Evolutionary conservation across 2,329 filamentous ascomycete genomes (phyloP).

Genomic region (Fusarium sp.): DNA sequence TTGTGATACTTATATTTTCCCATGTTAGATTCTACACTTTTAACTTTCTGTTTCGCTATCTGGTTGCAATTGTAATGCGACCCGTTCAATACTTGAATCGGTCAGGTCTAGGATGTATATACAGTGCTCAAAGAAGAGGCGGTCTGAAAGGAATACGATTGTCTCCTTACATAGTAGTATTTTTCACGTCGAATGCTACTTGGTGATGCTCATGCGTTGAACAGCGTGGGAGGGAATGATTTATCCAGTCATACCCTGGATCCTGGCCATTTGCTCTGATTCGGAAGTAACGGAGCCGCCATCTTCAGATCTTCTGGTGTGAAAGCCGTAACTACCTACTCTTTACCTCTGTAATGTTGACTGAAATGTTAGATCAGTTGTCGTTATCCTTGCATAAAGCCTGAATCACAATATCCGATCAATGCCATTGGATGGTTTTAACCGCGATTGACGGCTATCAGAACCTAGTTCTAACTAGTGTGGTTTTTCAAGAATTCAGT

Average conservation of each 20-base stretch:
- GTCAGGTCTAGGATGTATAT: background rate
- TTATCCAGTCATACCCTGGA: background rate
- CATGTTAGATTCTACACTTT: background rate
- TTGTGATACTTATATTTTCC: background rate
- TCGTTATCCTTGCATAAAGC: constrained; percentile 26
- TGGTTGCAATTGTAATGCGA: background rate
- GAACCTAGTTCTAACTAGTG: constrained; percentile 7
- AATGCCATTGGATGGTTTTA: constrained; percentile 24
- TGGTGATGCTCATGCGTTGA: constrained; percentile 7
- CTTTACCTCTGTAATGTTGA: background rate
- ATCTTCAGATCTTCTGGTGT: constrained; percentile 2
- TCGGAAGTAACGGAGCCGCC: constrained; percentile 13
- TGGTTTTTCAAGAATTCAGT: constrained; percentile 20
- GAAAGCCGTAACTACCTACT: background rate
- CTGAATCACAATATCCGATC: constrained; percentile 25
- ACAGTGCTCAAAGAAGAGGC: constrained; percentile 22
- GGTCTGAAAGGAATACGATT: constrained; percentile 17
- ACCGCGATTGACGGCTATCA: constrained; percentile 33
- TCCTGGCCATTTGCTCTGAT: background rate
- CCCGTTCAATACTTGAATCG: background rate
- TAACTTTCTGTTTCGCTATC: background rate
- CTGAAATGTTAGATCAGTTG: constrained; percentile 4
- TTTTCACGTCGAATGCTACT: constrained; percentile 19
- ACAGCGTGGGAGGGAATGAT: background rate
- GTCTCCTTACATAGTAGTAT: background rate